Evolutionary conservation across 176 grass and related monocot species (phyloP).

Genomic region (Aegilops speltoides): DNA sequence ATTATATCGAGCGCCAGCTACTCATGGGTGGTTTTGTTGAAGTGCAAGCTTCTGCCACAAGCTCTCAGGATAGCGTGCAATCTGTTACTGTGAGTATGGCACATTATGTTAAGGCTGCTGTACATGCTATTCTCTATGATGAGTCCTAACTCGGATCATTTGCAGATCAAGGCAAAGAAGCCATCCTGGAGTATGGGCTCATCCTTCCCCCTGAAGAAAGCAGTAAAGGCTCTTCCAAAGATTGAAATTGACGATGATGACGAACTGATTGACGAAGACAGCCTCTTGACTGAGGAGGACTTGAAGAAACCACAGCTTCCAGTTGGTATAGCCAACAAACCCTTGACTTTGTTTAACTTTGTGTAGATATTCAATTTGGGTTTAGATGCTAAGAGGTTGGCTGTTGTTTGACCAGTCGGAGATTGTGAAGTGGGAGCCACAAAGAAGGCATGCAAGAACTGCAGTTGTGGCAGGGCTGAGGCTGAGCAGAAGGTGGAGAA

Average conservation of each 20-base stretch:
- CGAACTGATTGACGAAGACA: constrained; percentile 88
- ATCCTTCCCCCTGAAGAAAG: constrained; percentile 77
- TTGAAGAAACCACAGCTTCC: constrained; percentile 91
- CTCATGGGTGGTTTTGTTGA: constrained; percentile 73
- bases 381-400: background rate
- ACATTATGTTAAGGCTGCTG: background rate
- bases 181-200: constrained; percentile 81
- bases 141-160: background rate
- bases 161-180: constrained; percentile 86
- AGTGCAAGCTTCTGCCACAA: constrained; percentile 57
- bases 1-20: constrained; percentile 67
- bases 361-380: background rate
- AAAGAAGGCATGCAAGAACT: constrained; percentile 97
- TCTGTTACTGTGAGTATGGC: constrained; percentile 41
- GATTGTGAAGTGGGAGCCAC: constrained; percentile 85
- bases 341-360: background rate
- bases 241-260: constrained; percentile 74
- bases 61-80: constrained; percentile 30
- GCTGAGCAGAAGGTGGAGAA: constrained; percentile 85
- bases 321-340: constrained; percentile 50
- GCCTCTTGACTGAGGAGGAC: constrained; percentile 89
- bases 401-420: constrained; percentile 45
- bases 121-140: background rate
- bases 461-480: constrained; percentile 88
- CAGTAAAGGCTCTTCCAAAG: constrained; percentile 60